Base-by-base conservation (phyloP, 257 asterid genomes). In the Vinca minor region DNA sequence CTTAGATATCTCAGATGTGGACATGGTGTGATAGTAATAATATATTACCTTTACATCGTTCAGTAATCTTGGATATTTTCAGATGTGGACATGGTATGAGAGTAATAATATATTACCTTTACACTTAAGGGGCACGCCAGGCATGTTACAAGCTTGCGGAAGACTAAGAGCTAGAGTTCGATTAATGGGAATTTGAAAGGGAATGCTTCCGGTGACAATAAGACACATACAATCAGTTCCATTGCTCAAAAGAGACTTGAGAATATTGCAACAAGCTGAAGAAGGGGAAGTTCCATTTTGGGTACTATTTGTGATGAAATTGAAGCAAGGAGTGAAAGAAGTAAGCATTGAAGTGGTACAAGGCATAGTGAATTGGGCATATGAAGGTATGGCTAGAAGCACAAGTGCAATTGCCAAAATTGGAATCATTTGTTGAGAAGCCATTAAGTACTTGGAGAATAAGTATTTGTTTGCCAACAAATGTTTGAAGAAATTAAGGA, bases 301-400 rank as follows among this genome's bases (percentile, higher is more conserved):
- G 0, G 85, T 79, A 31, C 84, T 53, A 4, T 64, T 76, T 3
- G 87, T 17, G 15, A 89, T 74, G 71, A 69, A 89, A 23, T 77
- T 76, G 47, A 87, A 29, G 75, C 95, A 89, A 7, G 94, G 81
- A 46, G 71, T 78, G 73, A 88, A 84, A 78, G 83, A 77, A 8
- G 86, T 82, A 10, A 88, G 71, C 95, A 84, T 86, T 11, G 96
- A 73, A 44, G 83, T 78, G 3, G 88, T 76, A 81, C 96, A 88
- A 1, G 74, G 63, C 32, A 71, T 45, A 57, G 12, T 74, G 62
- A 74, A 31, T 34, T 73, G 86, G 20, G 74, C 80, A 23, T 65
- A 12, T 2, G 65, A 71, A 42, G 78, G 77, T 8, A 53, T 39
- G 44, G 52, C 29, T 35, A 73, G 62, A 2, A 62, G 26, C 35